A percentile compares a stretch with the other conserved stretches of the same genome.
phyloP scores from a whole-genome alignment of 1,139 yeast genomes.

The Saccharomyces pastorianus region DNA sequence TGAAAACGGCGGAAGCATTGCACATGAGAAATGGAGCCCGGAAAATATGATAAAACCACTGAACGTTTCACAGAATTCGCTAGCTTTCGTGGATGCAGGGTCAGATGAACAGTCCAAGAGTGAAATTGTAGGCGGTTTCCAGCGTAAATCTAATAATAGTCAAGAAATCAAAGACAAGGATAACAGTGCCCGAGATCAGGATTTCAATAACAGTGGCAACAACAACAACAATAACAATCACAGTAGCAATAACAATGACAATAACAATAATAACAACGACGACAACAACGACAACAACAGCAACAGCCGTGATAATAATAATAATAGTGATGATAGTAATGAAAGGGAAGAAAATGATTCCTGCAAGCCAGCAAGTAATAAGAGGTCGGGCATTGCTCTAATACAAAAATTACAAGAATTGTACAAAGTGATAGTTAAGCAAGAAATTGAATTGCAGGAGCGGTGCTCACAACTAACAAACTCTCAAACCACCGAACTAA shows the following conservation, averaged over 20 bases:
- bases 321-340: constrained; percentile 15
- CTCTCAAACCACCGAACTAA: constrained; percentile 43
- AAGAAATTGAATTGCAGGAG: constrained; percentile 62
- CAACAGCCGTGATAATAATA: constrained; percentile 11
- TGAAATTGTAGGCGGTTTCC: constrained; percentile 1
- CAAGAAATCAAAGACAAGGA: constrained; percentile 3
- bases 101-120: constrained; percentile 1
- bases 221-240: constrained; percentile 10
- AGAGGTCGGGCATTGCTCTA: constrained; percentile 59
- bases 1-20: background rate
- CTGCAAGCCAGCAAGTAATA: constrained; percentile 37
- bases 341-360: constrained; percentile 19
- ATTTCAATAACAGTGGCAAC: constrained; percentile 6
- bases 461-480: constrained; percentile 43
- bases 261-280: constrained; percentile 4
- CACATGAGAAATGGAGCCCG: background rate
- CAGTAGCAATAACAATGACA: constrained; percentile 12
- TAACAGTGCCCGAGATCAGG: background rate
- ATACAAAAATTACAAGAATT: constrained; percentile 68
- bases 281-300: constrained; percentile 8
- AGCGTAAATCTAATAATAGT: constrained; percentile 4
- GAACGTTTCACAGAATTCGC: background rate
- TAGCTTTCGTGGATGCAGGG: background rate
- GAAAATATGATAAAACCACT: background rate
- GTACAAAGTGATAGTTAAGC: constrained; percentile 57